These are phyloP conservation scores for Plasmodium blacklocki DNA, from an alignment of 169 alveolate species.

Conservation along the genomic window DNA sequence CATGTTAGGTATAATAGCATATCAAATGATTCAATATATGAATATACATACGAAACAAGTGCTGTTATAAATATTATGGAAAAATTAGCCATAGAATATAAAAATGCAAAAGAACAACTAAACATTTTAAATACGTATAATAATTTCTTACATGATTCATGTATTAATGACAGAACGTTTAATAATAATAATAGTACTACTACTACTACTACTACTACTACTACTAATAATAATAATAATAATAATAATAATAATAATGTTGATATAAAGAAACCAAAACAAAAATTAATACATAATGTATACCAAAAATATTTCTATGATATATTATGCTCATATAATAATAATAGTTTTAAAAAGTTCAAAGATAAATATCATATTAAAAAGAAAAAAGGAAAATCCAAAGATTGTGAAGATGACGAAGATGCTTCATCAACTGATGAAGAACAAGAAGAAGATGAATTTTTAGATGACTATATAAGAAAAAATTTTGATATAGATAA, in stretches of 20 bases:
- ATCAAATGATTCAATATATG: background rate
- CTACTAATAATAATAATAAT: background rate
- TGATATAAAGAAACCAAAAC: background rate
- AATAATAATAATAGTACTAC: background rate
- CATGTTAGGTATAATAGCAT: background rate
- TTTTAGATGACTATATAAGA: conserved; percentile 39
- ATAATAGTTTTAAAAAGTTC: conserved; percentile 62
- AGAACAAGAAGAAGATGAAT: conserved; percentile 67
- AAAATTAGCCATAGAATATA: conserved; percentile 29
- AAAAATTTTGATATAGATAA: conserved; percentile 55
- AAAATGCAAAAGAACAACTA: conserved; percentile 32
- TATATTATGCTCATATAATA: conserved; percentile 35
- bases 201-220: no score
- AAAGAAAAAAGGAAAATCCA: conserved; percentile 6
- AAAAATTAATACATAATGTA: conserved; percentile 33
- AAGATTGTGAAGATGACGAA: conserved; percentile 1
- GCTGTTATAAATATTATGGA: conserved; percentile 45
- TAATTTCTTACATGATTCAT: conserved; percentile 51
- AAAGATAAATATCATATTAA: conserved; percentile 51
- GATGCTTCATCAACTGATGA: conserved; percentile 39
- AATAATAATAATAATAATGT: no score
- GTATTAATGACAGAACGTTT: conserved; percentile 25
- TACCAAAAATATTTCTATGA: conserved; percentile 71
- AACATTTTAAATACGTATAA: conserved; percentile 24
- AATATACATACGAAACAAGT: conserved; percentile 12